Evolutionary conservation across 345 rosid species (phyloP).

Genomic region (Melaleuca alternifolia): DNA sequence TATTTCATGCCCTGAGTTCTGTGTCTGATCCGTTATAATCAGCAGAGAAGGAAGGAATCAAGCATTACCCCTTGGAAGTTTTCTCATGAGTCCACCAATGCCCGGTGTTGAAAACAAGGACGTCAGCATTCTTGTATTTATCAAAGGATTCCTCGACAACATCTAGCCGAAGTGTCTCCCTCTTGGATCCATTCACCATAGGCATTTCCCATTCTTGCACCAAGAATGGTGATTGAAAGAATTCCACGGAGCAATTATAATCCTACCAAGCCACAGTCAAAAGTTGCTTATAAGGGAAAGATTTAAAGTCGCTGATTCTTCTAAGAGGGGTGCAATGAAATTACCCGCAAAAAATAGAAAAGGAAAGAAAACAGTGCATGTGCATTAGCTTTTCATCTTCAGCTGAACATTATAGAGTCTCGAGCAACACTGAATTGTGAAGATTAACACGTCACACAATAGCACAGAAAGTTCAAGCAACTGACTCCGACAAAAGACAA

Average conservation of each 20-base stretch:
- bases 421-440: not conserved
- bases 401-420: not conserved
- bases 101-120: constrained; percentile 41
- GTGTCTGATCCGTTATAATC: not conserved
- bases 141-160: constrained; percentile 14
- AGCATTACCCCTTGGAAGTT: constrained; percentile 29
- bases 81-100: constrained; percentile 62
- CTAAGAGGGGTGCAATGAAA: not conserved
- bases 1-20: not conserved
- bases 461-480: not conserved
- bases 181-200: constrained; percentile 8
- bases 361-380: not conserved
- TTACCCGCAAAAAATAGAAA: not conserved
- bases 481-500: not conserved
- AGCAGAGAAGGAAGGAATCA: not conserved
- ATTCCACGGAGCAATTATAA: constrained; percentile 22
- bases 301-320: not conserved
- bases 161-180: constrained; percentile 39
- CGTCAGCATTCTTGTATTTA: constrained; percentile 26
- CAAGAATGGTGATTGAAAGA: constrained; percentile 7
- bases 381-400: not conserved
- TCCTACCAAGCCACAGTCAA: constrained; percentile 15
- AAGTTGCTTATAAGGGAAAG: not conserved
- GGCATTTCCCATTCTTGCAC: constrained; percentile 6
- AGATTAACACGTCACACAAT: not conserved